Percentiles rank a stretch among this genome's conserved stretches.
Evolutionary conservation across 164 flowering plant genomes (phyloP).

Genomic region (Malania oleifera): DNA sequence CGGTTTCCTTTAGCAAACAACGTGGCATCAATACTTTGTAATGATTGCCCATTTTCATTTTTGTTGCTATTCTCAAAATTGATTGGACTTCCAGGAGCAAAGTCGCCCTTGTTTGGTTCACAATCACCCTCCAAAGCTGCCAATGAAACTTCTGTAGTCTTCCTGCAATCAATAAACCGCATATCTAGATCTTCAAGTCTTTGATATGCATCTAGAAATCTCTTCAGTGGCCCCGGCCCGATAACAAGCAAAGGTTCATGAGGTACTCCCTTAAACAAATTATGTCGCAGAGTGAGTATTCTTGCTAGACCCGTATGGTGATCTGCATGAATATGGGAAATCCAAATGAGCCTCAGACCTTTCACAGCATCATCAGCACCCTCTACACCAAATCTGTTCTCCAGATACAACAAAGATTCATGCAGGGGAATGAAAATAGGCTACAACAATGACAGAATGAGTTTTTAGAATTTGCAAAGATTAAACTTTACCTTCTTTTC

Average conservation of each 20-base stretch:
- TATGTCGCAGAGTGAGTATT: constrained; percentile 74
- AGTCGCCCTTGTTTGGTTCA: constrained; percentile 15
- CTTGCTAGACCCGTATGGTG: constrained; percentile 95
- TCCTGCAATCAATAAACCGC: constrained; percentile 82
- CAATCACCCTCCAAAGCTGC: constrained; percentile 27
- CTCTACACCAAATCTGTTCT: constrained; percentile 64
- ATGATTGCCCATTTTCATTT: constrained; percentile 2
- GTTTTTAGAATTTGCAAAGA: not conserved
- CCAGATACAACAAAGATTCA: constrained; percentile 5
- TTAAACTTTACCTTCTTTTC: constrained; percentile 69
- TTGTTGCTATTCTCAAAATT: constrained; percentile 9
- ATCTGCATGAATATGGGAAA: constrained; percentile 98
- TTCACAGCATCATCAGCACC: constrained; percentile 82
- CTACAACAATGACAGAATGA: not conserved
- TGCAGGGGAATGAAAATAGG: not conserved
- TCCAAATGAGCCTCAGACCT: constrained; percentile 73
- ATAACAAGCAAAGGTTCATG: constrained; percentile 84
- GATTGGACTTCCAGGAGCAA: constrained; percentile 17
- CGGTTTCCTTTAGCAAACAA: constrained; percentile 54
- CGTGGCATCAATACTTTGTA: constrained; percentile 26
- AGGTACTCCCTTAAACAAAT: constrained; percentile 50
- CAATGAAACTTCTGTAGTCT: constrained; percentile 56
- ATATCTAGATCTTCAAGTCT: constrained; percentile 87
- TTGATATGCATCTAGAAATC: constrained; percentile 80
- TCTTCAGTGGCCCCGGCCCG: constrained; percentile 79